Evolutionary conservation across 768 basidiomycete species (phyloP).

Genomic region (Crepidotus variabilis): DNA sequence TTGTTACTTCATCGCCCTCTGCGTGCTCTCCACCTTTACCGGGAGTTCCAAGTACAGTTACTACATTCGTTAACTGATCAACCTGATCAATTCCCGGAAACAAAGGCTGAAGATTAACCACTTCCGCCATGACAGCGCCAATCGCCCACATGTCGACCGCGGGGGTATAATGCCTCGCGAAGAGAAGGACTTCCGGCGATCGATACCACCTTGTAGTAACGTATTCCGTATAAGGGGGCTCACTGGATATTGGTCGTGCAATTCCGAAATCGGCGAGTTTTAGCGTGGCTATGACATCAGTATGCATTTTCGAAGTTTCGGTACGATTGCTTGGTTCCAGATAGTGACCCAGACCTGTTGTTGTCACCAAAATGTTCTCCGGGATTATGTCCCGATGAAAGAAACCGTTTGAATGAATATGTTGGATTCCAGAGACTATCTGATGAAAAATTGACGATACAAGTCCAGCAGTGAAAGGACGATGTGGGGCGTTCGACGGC

Average conservation of each 20-base stretch:
- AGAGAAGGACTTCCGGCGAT: constrained; percentile 87
- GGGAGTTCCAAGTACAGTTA: constrained; percentile 79
- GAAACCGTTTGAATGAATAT: constrained; percentile 84
- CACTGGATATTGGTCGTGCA: constrained; percentile 72
- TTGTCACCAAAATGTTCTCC: constrained; percentile 94
- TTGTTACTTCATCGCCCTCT: too few species aligned
- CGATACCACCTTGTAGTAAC: constrained; percentile 96
- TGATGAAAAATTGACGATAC: constrained; percentile 89
- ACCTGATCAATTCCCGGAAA: constrained; percentile 89
- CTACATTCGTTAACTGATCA: constrained; percentile 83
- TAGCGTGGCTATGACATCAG: constrained; percentile 69
- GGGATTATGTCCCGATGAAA: constrained; percentile 99
- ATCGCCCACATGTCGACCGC: constrained; percentile 96
- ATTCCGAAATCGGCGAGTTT: constrained; percentile 96
- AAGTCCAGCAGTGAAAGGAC: constrained; percentile 44
- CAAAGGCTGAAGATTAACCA: constrained; percentile 84
- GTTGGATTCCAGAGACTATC: constrained; percentile 78
- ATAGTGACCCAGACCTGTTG: constrained; percentile 67
- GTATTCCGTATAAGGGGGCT: constrained; percentile 94
- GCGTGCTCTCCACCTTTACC: too few species aligned
- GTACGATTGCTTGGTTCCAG: too few species aligned
- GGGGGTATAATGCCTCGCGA: constrained; percentile 81
- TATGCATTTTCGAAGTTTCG: too few species aligned
- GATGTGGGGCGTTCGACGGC: constrained; percentile 74
- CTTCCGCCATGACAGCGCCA: constrained; percentile 65